phyloP scores from a whole-genome alignment of 495 filamentous ascomycete species.

The Neurospora pannonica region DNA sequence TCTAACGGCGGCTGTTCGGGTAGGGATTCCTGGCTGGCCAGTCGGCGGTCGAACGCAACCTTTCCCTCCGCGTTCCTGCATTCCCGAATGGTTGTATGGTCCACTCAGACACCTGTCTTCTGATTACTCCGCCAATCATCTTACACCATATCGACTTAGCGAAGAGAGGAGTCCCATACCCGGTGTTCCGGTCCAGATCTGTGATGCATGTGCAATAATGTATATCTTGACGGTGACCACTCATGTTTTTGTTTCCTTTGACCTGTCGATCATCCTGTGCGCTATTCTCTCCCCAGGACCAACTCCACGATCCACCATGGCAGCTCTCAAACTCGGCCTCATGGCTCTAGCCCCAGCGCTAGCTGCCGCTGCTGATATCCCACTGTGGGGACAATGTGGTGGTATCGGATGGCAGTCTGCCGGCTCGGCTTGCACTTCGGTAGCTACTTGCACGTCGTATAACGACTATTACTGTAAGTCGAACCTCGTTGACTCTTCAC shows the following conservation, averaged over 20 bases:
- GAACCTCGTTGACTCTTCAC: not conserved
- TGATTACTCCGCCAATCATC: slow-evolving; percentile 21
- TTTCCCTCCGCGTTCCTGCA: slow-evolving; percentile 26
- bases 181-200: slow-evolving; percentile 6
- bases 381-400: slow-evolving; percentile 11
- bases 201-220: not conserved
- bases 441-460: slow-evolving; percentile 7
- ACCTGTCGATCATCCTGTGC: not conserved
- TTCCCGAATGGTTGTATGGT: slow-evolving; percentile 3
- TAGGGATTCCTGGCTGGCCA: slow-evolving; percentile 6
- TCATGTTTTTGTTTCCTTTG: not conserved
- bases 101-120: slow-evolving; percentile 3
- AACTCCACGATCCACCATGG: not conserved
- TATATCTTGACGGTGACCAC: not conserved
- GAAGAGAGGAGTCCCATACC: slow-evolving; percentile 2
- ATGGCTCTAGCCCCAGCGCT: slow-evolving; percentile 3
- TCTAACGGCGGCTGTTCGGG: slow-evolving; percentile 17
- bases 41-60: slow-evolving; percentile 6
- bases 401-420: slow-evolving; percentile 6
- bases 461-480: slow-evolving; percentile 16
- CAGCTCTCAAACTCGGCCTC: not conserved
- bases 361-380: not conserved
- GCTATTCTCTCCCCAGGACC: not conserved
- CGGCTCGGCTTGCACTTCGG: slow-evolving; percentile 10
- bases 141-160: slow-evolving; percentile 3